Conservation (phyloP, 108 stramenopile species). For the Cylindrotheca fusiformis region DNA sequence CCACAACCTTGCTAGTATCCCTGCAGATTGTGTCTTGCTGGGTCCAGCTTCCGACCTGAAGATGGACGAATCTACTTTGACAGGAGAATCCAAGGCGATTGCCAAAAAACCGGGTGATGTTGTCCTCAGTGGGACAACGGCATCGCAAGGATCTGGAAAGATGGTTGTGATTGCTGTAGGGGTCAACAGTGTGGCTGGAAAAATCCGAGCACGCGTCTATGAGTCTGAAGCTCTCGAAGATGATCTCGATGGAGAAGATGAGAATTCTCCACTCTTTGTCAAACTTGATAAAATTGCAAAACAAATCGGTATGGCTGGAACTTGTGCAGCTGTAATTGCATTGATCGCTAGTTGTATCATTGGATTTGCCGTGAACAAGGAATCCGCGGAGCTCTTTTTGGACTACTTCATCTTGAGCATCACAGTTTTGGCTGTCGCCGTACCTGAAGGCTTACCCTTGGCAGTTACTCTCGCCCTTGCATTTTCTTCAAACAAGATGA, state of each 20-base stretch:
- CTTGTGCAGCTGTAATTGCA: conserved; percentile 62
- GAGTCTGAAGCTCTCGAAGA: conserved; percentile 65
- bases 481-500: conserved; percentile 92
- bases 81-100: conserved; percentile 92
- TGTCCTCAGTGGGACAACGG: conserved; percentile 67
- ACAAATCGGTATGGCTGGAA: conserved; percentile 83
- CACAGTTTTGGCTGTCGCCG: conserved; percentile 94
- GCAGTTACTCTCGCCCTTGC: conserved; percentile 95
- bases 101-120: conserved; percentile 80
- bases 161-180: conserved; percentile 93
- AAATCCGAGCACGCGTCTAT: conserved; percentile 82
- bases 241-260: conserved; percentile 64
- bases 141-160: conserved; percentile 71
- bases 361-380: conserved; percentile 56
- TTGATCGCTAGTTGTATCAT: conserved; percentile 81
- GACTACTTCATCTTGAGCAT: conserved; percentile 79
- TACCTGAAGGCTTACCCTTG: conserved; percentile 98
- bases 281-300: conserved; percentile 88
- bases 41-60: conserved; percentile 83
- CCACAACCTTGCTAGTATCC: conserved; percentile 81
- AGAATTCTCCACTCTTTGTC: conserved; percentile 74
- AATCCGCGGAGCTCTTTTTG: conserved; percentile 39
- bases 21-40: conserved; percentile 93
- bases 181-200: conserved; percentile 81
- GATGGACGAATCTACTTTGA: conserved; percentile 90